Base-by-base conservation (phyloP, 352 stramenopile species). In the Elongisporangium senticosum region DNA sequence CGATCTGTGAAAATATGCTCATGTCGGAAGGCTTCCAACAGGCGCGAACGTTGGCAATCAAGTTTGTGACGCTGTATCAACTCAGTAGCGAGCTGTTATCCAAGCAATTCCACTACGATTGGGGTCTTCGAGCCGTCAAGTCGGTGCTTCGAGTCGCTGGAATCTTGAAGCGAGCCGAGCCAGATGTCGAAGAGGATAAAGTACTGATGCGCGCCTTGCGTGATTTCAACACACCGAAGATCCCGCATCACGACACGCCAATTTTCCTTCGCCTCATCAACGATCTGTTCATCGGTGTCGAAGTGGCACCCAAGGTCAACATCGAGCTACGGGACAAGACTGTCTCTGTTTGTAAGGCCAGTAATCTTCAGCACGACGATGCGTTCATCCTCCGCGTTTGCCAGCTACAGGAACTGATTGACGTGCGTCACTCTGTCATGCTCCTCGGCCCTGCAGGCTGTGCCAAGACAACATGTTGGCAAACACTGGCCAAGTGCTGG, bases 231-330 rank as follows among this genome's bases (percentile, higher is more conserved):
- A 94, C 85, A 2, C 85, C 85, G 0, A 95, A 96, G 68, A 94
- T 96, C 55, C 84, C 86, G 20, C 80, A 92, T 47, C 82, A 93
- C 57, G 86, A 96, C 58, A 93, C 83, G n/a, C 81, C 85, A 0
- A 94, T 94, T 58, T 96, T 96, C 67, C 59, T 96, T 19, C 84
- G 86, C 4, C 68, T 96, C 14, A 95, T 96, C 40, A 87, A 83
- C 19, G 86, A 96, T 56, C 51, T 96, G 51, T 96, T 96, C 61
- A 98, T 98, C 55, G 96, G 96, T 17, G 78, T 98, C 19, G 93
- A 96, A 59, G 94, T 98, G 28, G 87, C 96, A 15, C 91, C 90
- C 0, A 98, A 98, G 56, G 92, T 98, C 6, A 97, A 99, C 65
- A 76, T 93, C 33, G 76, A 79, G 51, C 65, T 99, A 23, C 96